phyloP scores from a whole-genome alignment of 2,329 filamentous ascomycete species.

The Aspergillus luchuensis region DNA sequence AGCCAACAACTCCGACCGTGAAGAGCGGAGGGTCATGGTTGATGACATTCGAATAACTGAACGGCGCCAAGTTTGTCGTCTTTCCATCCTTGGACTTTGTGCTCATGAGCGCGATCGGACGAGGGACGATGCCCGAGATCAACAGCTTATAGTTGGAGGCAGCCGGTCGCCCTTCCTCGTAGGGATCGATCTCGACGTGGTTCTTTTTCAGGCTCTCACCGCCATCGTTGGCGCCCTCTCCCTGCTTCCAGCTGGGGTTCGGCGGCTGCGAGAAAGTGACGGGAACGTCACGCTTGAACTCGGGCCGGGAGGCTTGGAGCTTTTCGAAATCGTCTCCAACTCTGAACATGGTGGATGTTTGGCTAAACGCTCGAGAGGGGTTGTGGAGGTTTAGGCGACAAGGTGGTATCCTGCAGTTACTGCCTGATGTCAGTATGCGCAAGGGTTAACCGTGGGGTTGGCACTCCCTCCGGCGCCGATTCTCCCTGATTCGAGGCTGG shows the following conservation, averaged over 20 bases:
- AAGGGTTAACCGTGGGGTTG: not conserved
- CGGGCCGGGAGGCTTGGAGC: conserved; percentile 45
- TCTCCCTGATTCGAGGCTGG: not conserved
- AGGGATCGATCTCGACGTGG: conserved; percentile 80
- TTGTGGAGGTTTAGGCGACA: not conserved
- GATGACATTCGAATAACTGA: conserved; percentile 82
- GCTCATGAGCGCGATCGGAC: conserved; percentile 71
- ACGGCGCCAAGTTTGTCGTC: conserved; percentile 78
- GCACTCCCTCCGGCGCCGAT: not conserved
- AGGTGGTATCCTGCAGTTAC: not conserved
- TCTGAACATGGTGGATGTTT: conserved; percentile 29
- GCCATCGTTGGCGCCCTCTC: conserved; percentile 46
- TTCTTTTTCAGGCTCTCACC: conserved; percentile 54
- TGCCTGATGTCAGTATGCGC: not conserved
- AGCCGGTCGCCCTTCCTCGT: conserved; percentile 67
- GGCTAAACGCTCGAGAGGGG: conserved; percentile 17
- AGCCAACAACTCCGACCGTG: conserved; percentile 62
- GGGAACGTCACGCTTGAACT: conserved; percentile 39
- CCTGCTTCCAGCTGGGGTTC: conserved; percentile 46
- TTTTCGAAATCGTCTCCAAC: conserved; percentile 37
- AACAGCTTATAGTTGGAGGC: conserved; percentile 88
- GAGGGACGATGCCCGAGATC: conserved; percentile 78
- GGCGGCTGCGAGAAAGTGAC: conserved; percentile 45
- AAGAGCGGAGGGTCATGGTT: conserved; percentile 87
- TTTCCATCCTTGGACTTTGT: conserved; percentile 63